phyloP scores from a whole-genome alignment of 441 rosid genomes.

The Adansonia rubrostipa region DNA sequence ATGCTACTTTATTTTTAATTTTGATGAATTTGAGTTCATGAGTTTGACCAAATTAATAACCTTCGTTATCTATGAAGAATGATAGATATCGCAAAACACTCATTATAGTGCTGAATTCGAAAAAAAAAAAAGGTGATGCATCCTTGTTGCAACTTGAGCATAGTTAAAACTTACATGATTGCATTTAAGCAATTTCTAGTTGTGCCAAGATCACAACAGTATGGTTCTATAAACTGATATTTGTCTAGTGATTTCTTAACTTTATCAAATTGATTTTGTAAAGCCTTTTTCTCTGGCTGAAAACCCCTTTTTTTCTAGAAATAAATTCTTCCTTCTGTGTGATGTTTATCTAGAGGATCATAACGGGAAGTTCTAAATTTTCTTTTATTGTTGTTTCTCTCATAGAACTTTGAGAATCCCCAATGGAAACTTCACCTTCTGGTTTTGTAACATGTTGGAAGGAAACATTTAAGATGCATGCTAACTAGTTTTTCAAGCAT shows the following conservation, averaged over 20 bases:
- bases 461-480: conserved; percentile 3
- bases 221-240: conserved; percentile 3
- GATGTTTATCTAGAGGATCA: background rate
- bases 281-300: background rate
- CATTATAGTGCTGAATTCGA: conserved; percentile 3
- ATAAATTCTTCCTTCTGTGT: background rate
- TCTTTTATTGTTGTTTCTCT: background rate
- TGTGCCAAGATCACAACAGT: background rate
- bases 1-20: conserved; percentile 4
- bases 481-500: conserved; percentile 16
- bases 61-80: background rate
- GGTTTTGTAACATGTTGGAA: background rate
- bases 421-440: background rate
- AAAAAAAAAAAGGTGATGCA: background rate
- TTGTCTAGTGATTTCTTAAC: background rate
- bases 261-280: conserved; percentile 14
- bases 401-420: conserved; percentile 10
- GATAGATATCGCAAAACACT: background rate
- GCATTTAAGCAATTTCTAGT: conserved; percentile 1
- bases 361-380: background rate
- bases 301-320: background rate
- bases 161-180: background rate
- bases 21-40: background rate
- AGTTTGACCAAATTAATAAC: background rate
- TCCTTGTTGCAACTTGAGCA: background rate